phyloP scores from a whole-genome alignment of 345 rosid species.

The Citrus inodora region DNA sequence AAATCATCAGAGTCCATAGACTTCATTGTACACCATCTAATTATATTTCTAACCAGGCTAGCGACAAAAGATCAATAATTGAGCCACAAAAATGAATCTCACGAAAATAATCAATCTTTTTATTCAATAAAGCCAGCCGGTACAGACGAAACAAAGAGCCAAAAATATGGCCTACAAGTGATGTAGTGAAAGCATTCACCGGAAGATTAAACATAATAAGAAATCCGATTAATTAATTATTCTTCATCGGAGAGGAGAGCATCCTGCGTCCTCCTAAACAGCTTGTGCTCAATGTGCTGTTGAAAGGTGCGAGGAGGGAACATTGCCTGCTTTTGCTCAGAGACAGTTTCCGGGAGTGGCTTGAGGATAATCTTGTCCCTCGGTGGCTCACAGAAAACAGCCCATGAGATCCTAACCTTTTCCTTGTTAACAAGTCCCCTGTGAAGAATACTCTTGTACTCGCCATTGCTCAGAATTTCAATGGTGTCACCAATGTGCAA shows the following conservation, averaged over 20 bases:
- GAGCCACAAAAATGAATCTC: not conserved
- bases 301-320: constrained; percentile 91
- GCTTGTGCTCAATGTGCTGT: constrained; percentile 80
- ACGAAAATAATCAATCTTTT: not conserved
- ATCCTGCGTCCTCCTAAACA: constrained; percentile 63
- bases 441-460: constrained; percentile 92
- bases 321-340: constrained; percentile 60
- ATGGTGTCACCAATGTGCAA: constrained; percentile 94
- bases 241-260: constrained; percentile 8
- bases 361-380: constrained; percentile 87
- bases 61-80: not conserved
- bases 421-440: constrained; percentile 91
- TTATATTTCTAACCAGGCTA: not conserved
- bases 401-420: constrained; percentile 96
- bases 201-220: no score
- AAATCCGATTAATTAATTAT: not conserved
- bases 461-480: constrained; percentile 90
- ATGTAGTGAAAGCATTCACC: no score
- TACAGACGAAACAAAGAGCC: not conserved
- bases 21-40: not conserved
- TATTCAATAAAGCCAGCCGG: constrained; percentile 6
- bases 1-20: not conserved
- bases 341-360: constrained; percentile 70
- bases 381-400: constrained; percentile 94
- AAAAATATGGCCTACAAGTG: not conserved